These are phyloP conservation scores for Ophiostoma ips DNA, from an alignment of 2,329 filamentous ascomycete genomes.

Conservation along the genomic window DNA sequence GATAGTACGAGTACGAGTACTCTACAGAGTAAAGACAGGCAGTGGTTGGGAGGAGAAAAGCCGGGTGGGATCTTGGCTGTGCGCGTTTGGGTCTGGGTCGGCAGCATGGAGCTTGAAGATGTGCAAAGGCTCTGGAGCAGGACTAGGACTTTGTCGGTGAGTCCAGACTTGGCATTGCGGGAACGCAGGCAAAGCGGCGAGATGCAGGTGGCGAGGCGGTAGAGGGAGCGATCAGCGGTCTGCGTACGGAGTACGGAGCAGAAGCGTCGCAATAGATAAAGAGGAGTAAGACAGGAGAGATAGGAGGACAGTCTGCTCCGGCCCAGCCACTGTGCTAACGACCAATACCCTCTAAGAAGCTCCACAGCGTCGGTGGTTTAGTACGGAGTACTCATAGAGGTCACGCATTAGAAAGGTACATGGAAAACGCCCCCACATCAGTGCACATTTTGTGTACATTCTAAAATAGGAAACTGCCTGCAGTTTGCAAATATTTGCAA, in stretches of 20 bases:
- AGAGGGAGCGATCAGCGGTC: neutral
- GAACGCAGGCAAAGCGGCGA: neutral
- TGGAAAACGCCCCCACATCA: too few relatives aligned
- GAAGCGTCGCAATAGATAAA: neutral
- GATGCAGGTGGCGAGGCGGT: neutral
- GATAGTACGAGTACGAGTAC: neutral
- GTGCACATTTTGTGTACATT: too few relatives aligned
- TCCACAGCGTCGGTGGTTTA: too few relatives aligned
- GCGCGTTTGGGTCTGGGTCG: neutral
- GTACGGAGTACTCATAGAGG: too few relatives aligned
- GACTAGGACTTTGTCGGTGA: neutral
- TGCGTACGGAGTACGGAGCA: too few relatives aligned
- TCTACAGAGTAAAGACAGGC: neutral
- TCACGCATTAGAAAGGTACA: too few relatives aligned
- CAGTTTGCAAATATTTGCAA: too few relatives aligned
- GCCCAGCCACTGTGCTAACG: too few relatives aligned
- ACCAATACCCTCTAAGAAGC: too few relatives aligned
- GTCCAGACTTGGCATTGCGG: neutral
- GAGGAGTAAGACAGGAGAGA: neutral
- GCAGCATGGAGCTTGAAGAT: neutral
- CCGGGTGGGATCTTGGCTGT: constrained; percentile 6
- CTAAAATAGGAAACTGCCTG: too few relatives aligned
- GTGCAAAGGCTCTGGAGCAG: neutral
- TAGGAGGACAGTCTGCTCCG: too few relatives aligned
- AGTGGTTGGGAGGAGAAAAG: constrained; percentile 6